Evolutionary conservation across 2,329 filamentous ascomycete species (phyloP), one percentile per base, ranked within the genome.

Genomic region (Ceratocystis colombiana): DNA sequence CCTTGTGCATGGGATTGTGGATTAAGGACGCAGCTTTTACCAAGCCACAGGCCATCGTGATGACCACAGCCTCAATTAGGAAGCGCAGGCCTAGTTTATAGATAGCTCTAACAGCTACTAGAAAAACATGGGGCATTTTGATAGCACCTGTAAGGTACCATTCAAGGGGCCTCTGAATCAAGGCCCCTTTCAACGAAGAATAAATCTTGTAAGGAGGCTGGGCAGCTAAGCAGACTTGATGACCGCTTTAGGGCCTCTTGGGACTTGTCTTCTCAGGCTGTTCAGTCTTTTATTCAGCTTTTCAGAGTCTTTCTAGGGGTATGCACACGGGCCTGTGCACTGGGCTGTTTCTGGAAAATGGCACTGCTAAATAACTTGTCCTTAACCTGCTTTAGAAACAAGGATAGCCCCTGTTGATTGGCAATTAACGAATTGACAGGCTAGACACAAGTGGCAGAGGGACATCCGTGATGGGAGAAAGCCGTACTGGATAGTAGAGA

Each of bases 351-450:
- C 22, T 55, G 50, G 22, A 55, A 55, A 55, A 28, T 15, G 22
- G 22, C 6, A 55, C 25, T 55, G 28, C 25, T 41, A 15, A 15
- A 41, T 4, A 41, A 41, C 37, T 15, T 41, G 37, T 41, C 37
- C 37, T 55, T 30, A 48, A 48, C 46, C 46, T n/a, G 17, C 5
- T 55, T 20, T 22, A 10, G 20, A 22, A 6, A 25, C 50, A 28
- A 55, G 50, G 50, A 55, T 55, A 28, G 50, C 20, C 50, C 50
- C 10, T 57, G 53, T 30, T 30, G 48, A 17, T 12, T 20, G 53
- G 12, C 25, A 57, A 22, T 15, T 30, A 33, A 33, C 53, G 30
- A 57, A 57, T 57, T 57, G 53, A 57, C 22, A 57, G 20, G 53
- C 25, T 33, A 25, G 53, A 15, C 50, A 55, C 20, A 55, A 15